Conservation (phyloP, 2,329 filamentous ascomycete species). For the Claviceps pusilla region DNA sequence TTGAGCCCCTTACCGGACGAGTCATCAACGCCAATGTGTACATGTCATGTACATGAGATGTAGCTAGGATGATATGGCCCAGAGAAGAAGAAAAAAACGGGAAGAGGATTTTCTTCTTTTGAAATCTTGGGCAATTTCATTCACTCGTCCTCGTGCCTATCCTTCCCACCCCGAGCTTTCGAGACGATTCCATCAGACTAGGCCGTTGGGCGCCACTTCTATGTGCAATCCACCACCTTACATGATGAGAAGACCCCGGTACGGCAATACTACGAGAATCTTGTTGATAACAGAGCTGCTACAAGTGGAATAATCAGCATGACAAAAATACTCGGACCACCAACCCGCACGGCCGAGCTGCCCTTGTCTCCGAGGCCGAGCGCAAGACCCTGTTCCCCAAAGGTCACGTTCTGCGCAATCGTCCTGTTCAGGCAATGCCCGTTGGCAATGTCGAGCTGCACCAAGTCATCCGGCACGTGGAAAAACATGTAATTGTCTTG, state of each 20-base stretch:
- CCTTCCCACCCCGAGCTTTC: too few relatives aligned
- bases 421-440: slow-evolving; percentile 53
- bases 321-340: slow-evolving; percentile 10
- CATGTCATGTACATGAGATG: background rate
- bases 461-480: slow-evolving; percentile 52
- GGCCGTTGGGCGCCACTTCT: background rate
- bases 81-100: background rate
- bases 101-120: background rate
- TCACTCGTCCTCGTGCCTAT: background rate
- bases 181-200: too few relatives aligned
- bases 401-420: slow-evolving; percentile 57
- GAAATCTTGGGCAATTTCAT: background rate
- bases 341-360: slow-evolving; percentile 16
- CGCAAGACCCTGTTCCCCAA: slow-evolving; percentile 46
- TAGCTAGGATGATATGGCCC: background rate
- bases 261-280: background rate
- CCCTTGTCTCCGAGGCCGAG: slow-evolving; percentile 25
- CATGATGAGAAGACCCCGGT: too few relatives aligned
- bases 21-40: background rate
- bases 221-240: too few relatives aligned
- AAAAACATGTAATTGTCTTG: slow-evolving; percentile 69
- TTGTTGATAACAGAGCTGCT: slow-evolving; percentile 9
- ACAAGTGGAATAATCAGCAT: slow-evolving; percentile 7
- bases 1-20: background rate
- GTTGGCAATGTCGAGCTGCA: slow-evolving; percentile 47